These are phyloP conservation scores for Geosmithia morbida DNA, from an alignment of 2,329 filamentous ascomycete genomes.

Conservation along the genomic window DNA sequence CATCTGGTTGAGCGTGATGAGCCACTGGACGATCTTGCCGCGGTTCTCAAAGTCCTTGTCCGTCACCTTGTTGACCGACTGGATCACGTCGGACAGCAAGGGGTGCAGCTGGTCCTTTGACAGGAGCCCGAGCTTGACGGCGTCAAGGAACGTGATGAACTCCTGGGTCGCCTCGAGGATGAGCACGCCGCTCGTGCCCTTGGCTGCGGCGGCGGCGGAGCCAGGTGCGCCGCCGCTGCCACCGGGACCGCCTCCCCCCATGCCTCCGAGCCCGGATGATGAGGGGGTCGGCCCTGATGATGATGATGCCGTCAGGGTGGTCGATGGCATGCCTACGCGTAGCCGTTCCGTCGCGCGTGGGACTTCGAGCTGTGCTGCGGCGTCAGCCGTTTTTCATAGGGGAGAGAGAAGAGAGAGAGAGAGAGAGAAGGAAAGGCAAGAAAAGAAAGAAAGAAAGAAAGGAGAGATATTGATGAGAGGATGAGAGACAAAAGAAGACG, in stretches of 20 bases:
- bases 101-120: conserved; percentile 97
- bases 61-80: conserved; percentile 93
- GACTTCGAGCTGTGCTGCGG: conserved; percentile 62
- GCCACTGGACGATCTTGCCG: conserved; percentile 96
- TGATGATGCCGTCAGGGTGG: conserved; percentile 46
- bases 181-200: conserved; percentile 44
- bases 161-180: conserved; percentile 91
- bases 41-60: conserved; percentile 89
- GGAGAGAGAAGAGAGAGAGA: background rate
- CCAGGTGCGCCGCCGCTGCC: no score
- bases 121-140: conserved; percentile 77
- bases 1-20: conserved; percentile 97
- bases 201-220: conserved; percentile 11
- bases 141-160: conserved; percentile 96
- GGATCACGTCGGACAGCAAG: conserved; percentile 86
- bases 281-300: conserved; percentile 14
- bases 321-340: conserved; percentile 83
- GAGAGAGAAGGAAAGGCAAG: background rate
- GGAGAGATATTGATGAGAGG: background rate
- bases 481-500: conserved; percentile 15
- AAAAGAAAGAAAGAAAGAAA: no score
- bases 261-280: background rate
- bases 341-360: conserved; percentile 87
- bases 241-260: background rate
- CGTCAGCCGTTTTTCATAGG: background rate